These are phyloP conservation scores for Porodaedalea pini DNA, from an alignment of 1,284 basidiomycete species.

Conservation along the genomic window DNA sequence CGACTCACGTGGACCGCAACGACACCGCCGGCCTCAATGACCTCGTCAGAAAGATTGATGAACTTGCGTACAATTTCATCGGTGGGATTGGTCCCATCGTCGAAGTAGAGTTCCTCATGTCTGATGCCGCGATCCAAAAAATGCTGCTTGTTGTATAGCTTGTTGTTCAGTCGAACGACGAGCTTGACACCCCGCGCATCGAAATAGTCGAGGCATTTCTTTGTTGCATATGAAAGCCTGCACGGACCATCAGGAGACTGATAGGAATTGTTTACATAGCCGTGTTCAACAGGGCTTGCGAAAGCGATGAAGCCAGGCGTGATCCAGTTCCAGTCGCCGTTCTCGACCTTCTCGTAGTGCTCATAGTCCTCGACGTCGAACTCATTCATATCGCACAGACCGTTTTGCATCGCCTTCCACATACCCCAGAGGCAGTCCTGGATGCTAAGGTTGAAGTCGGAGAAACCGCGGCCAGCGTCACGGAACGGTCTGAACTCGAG, in stretches of 20 bases:
- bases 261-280: conserved; percentile 59
- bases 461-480: conserved; percentile 90
- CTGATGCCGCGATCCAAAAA: conserved; percentile 88
- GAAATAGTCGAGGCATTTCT: conserved; percentile 91
- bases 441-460: conserved; percentile 90
- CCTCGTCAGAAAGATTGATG: conserved; percentile 78
- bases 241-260: conserved; percentile 49
- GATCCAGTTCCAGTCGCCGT: conserved; percentile 98
- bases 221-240: conserved; percentile 74
- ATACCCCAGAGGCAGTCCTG: conserved; percentile 95
- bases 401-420: conserved; percentile 89
- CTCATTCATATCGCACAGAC: conserved; percentile 87
- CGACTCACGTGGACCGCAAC: conserved; percentile 82
- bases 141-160: conserved; percentile 84
- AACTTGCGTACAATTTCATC: conserved; percentile 92
- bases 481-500: conserved; percentile 93
- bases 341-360: conserved; percentile 91
- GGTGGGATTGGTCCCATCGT: conserved; percentile 96
- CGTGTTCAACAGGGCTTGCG: conserved; percentile 84
- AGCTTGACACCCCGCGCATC: conserved; percentile 82
- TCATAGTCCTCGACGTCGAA: conserved; percentile 91
- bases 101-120: conserved; percentile 93
- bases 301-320: conserved; percentile 93
- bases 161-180: conserved; percentile 94
- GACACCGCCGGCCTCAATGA: conserved; percentile 74